Evolutionary conservation across 176 grass and related monocot genomes (phyloP), one percentile per base, ranked within the genome.

Genomic region (Tillandsia leiboldiana): DNA sequence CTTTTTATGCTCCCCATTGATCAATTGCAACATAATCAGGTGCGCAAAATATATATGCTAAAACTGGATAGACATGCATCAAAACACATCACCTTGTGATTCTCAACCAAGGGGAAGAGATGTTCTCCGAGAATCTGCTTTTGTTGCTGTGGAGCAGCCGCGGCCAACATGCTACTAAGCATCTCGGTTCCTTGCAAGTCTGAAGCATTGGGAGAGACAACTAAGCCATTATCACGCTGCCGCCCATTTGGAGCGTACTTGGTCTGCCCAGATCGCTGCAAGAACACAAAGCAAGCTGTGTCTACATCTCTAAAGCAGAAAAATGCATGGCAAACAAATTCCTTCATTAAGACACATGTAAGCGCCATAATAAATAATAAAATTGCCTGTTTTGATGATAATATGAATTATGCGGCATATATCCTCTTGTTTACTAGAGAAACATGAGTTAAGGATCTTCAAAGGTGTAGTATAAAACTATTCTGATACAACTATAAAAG

Each of bases 101-200:
- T 82, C 73, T 91, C 70, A 22, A 91, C 79, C 11, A 89, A 73
- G 15, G 83, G 88, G 72, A 73, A 84, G 50, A 96, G 81, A 4
- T 24, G 85, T 13, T 91, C 87, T 8, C 81, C 88, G 11, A 91
- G 85, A 54, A 87, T 66, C 9, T 53, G 69, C 64, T 77, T 87
- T 42, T 91, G 82, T 27, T 88, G 66, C 0, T 71, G 52, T 0
- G 78, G 79, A 63, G 81, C 49, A 64, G 76, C 81, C 50, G 73
- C 24, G 50, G 77, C 78, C 17, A 87, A 67, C 57, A 70, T 65
- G 64, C 63, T 80, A 27, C 65, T 85, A 12, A 86, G 83, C 67
- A 80, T 51, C 69, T 79, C 75, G 23, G 82, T 88, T 50, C 77
- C 64, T 0, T 58, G 74, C 1, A 83, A 82, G 76, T 83, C 53